Base-by-base conservation (phyloP, 805 yeast species). In the Nakazawaea holstii region DNA sequence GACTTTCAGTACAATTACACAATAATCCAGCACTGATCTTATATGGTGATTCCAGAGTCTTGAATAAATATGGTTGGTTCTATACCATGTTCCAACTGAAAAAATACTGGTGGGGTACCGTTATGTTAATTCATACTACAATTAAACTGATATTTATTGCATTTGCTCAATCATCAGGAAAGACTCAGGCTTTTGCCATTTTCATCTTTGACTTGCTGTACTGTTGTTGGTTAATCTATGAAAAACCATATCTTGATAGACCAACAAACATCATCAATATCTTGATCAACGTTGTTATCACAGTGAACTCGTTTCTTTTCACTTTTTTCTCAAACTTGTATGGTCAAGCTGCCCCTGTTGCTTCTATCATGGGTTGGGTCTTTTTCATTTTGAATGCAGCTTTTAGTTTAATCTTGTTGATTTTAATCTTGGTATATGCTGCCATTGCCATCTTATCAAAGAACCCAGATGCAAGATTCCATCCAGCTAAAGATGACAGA, bases 341-440 rank as follows among this genome's bases (percentile, higher is more conserved):
- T 67, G 82, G 84, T 43, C 96, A 90, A 67, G 82, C 88, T 8
- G 82, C 81, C 17, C 76, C 79, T 8, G 97, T 87, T 10, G 71
- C 82, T 11, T 83, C 96, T 1, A 79, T 91, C 48, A 87, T 91
- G 96, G 97, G 95, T 0, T 85, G 95, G 80, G 74, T 91, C 1
- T 91, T 87, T 67, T 91, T 91, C 64, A 74, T 91, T 48, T 64
- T 91, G 62, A 91, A 91, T 63, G 97, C 97, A 6, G 95, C 92
- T 4, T 90, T 87, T 60, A 80, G 96, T 8, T 73, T 87, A 54
- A 73, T 88, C 45, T 70, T 91, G 55, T 74, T 91, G 62, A 55
- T 90, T 32, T 65, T 83, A 69, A 83, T 87, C 57, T 72, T 90
- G 50, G 80, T 80, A 2, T 82, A 85, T 55, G 76, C 83, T 48